Base-by-base conservation (phyloP, 257 asterid genomes). In the Lycium barbarum region DNA sequence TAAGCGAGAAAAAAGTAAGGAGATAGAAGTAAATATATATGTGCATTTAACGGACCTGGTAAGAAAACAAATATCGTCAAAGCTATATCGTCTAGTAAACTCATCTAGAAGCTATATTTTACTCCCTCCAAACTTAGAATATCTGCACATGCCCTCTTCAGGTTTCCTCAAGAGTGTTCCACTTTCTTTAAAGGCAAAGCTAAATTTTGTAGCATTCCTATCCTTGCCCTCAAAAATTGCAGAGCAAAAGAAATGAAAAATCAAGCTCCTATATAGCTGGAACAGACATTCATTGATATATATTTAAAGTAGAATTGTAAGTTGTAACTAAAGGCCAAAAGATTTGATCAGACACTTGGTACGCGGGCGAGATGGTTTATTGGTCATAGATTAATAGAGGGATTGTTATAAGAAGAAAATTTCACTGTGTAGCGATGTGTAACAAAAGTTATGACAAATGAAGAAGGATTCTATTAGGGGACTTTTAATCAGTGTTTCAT, bases 81-180 rank as follows among this genome's bases (percentile, higher is more conserved):
- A 78, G 53, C 49, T 78, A 78, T 15, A 78, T 26, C 33, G 33
- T 26, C 33, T 26, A 53, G 47, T 26, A 51, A 26, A 76, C 47
- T 7, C 47, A 51, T 54, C 65, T 26, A 76, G 65, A 53, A 51
- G 65, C 43, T 53, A 26, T 53, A 14, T 33, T 76, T 51, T 51
- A 51, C 65, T 76, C 65, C 82, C 47, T 14, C 63, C 63, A 53
- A 26, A 26, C 65, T 7, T 76, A 26, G 47, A 76, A 76, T 76
- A 76, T 26, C 43, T 76, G 82, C 47, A 76, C 81, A 76, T 49
- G 53, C 82, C 40, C 53, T 51, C 63, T 51, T 51, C 53, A 63
- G 82, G 82, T 76, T 76, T 51, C 26, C 82, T 74, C 62, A 22
- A 74, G 62, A 26, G 62, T 12, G 13, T 22, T 74, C 81, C 22